phyloP scores from a whole-genome alignment of 768 basidiomycete species.

The Mycena amicta region DNA sequence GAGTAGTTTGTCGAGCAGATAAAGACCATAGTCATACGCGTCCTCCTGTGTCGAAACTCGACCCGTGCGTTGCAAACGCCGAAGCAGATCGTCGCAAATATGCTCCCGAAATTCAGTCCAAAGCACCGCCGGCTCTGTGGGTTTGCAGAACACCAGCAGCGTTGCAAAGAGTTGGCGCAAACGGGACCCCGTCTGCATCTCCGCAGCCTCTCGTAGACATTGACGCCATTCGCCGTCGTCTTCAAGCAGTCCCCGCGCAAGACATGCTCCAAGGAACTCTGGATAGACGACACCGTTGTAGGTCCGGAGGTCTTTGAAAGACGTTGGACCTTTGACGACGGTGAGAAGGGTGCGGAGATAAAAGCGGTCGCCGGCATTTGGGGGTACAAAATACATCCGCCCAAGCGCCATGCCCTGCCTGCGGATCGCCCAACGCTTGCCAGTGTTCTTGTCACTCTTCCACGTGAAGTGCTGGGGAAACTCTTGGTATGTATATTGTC shows the following conservation, averaged over 20 bases:
- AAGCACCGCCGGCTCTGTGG: conserved; percentile 33
- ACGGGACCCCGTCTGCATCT: conserved; percentile 37
- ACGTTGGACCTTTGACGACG: conserved; percentile 34
- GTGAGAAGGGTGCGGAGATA: conserved; percentile 44
- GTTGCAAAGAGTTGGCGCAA: conserved; percentile 42
- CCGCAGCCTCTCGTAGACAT: conserved; percentile 43
- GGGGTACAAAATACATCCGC: conserved; percentile 33
- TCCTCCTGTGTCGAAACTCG: conserved; percentile 28
- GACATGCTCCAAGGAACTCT: conserved; percentile 44
- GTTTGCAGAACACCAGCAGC: conserved; percentile 38
- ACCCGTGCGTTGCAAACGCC: conserved; percentile 16
- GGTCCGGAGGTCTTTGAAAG: conserved; percentile 29
- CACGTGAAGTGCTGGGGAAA: conserved; percentile 35
- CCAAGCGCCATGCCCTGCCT: conserved; percentile 29
- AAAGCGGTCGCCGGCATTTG: conserved; percentile 35
- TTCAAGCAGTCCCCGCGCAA: conserved; percentile 42
- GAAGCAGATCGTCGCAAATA: conserved; percentile 45
- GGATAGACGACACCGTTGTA: conserved; percentile 26
- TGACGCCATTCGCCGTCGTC: conserved; percentile 49
- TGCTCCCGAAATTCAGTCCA: conserved; percentile 36
- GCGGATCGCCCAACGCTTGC: conserved; percentile 5
- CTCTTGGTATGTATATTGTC: conserved; percentile 32
- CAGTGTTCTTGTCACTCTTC: conserved; percentile 1
- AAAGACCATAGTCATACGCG: conserved; percentile 44
- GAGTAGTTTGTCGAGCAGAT: conserved; percentile 36